phyloP scores from a whole-genome alignment of 305 asterid genomes.

The Fraxinus paxiana region DNA sequence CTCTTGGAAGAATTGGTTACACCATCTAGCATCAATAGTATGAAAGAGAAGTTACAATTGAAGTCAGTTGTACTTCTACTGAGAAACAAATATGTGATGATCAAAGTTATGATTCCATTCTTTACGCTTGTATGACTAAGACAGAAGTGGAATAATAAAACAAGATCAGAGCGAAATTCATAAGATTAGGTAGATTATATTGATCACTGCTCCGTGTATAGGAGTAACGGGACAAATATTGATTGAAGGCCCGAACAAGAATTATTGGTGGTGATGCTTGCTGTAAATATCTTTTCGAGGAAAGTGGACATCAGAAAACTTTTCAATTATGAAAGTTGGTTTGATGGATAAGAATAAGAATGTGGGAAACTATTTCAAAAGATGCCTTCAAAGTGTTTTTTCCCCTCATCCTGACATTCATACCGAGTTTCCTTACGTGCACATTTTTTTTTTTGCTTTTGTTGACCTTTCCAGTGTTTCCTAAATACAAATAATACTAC shows the following conservation, averaged over 20 bases:
- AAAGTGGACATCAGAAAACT: neutral
- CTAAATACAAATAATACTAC: neutral
- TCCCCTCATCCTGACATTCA: neutral
- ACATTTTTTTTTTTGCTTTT: neutral
- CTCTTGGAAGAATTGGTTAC: neutral
- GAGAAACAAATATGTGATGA: neutral
- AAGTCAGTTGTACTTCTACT: neutral
- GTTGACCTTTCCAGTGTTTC: slow-evolving; percentile 2
- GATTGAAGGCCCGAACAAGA: neutral
- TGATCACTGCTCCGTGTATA: neutral
- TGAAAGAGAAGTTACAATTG: neutral
- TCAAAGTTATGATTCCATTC: neutral
- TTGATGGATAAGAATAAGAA: neutral
- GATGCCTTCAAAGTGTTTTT: neutral
- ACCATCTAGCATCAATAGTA: neutral
- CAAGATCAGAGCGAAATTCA: neutral
- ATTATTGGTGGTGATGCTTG: neutral
- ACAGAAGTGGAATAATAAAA: neutral
- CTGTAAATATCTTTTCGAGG: neutral
- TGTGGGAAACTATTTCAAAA: neutral
- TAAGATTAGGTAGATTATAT: neutral
- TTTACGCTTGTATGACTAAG: neutral
- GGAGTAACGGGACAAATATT: neutral
- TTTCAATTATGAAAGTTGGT: neutral
- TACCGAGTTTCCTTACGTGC: neutral